phyloP scores from a whole-genome alignment of 2,329 filamentous ascomycete species.

The Aspergillus novofumigatus region DNA sequence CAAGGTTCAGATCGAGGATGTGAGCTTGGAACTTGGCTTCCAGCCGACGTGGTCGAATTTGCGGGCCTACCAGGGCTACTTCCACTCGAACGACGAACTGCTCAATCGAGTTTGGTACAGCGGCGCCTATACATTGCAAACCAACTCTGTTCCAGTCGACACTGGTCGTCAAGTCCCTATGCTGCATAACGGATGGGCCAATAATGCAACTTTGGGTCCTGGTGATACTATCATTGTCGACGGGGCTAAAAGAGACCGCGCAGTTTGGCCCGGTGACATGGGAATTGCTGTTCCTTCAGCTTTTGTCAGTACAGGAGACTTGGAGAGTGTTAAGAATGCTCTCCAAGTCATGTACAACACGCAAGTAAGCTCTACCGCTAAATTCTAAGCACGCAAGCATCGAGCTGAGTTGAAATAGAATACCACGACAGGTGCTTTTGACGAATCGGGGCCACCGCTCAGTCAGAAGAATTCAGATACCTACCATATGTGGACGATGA shows the following conservation, averaged over 20 bases:
- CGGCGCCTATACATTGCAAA: slow-evolving; percentile 52
- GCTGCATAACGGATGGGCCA: slow-evolving; percentile 33
- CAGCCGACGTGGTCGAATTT: slow-evolving; percentile 52
- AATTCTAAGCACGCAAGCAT: neutral
- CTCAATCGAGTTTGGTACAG: slow-evolving; percentile 57
- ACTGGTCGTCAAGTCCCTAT: slow-evolving; percentile 35
- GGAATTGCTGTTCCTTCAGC: slow-evolving; percentile 45
- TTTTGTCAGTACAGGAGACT: slow-evolving; percentile 41
- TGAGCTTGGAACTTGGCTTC: slow-evolving; percentile 45
- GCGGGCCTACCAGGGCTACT: slow-evolving; percentile 51
- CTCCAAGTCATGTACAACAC: slow-evolving; percentile 47
- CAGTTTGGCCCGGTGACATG: slow-evolving; percentile 49
- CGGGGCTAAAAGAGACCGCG: slow-evolving; percentile 42
- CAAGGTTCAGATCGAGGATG: slow-evolving; percentile 32
- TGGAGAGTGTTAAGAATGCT: slow-evolving; percentile 47
- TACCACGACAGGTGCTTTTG: slow-evolving; percentile 30
- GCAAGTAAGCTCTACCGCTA: slow-evolving; percentile 24
- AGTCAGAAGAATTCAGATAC: slow-evolving; percentile 32
- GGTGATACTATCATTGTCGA: slow-evolving; percentile 43
- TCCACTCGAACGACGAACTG: slow-evolving; percentile 47
- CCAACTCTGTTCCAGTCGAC: slow-evolving; percentile 36
- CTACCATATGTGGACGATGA: slow-evolving; percentile 51
- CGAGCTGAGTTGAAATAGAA: slow-evolving; percentile 11
- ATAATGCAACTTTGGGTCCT: slow-evolving; percentile 37
- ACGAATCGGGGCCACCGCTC: slow-evolving; percentile 33